Evolutionary conservation across 352 stramenopile species (phyloP), one percentile per base, ranked within the genome.

Genomic region (Pythium phragmiticola): DNA sequence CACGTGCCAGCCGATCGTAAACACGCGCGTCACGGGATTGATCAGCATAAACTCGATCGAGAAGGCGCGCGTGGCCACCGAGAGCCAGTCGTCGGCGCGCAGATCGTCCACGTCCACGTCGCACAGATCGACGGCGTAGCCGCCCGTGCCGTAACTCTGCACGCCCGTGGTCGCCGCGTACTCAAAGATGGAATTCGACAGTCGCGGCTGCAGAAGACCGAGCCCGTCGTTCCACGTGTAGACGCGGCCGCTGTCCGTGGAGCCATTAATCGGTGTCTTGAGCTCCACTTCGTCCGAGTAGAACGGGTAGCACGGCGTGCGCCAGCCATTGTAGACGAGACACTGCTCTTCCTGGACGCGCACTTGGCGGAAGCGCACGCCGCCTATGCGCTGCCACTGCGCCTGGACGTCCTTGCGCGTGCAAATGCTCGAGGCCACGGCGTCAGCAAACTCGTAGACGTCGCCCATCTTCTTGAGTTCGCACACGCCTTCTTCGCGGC

Each of bases 21-120:
- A 92, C 3, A 96, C 82, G n/a, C 85, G 80, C n/a, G 88, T 95
- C 37, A 93, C 73, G 0, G 88, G 88, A 53, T 96, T 96, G 50
- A 95, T 71, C 36, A 96, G 70, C 56, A 86, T 90, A 50, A 96
- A 96, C 60, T 94, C 83, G 58, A 96, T 76, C 39, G 87, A 82
- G 11, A 89, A 78, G 28, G 88, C 84, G n/a, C 88, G 86, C 26
- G 88, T 95, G 7, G 87, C 69, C 23, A 90, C 73, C 0, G 86
- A 88, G 21, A 96, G 73, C 73, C 82, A 95, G 14, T 80, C 68
- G 65, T 95, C 87, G 28, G 72, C 67, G 37, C 87, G 74, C 30
- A 96, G 60, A 19, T 89, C 80, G 1, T 81, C 72, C 5, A 89
- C 75, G 21, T 82, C 69, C 30, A 79, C 58, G 33, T 84, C 60